phyloP scores from a whole-genome alignment of 768 basidiomycete species.

The Agaricus subrufescens region DNA sequence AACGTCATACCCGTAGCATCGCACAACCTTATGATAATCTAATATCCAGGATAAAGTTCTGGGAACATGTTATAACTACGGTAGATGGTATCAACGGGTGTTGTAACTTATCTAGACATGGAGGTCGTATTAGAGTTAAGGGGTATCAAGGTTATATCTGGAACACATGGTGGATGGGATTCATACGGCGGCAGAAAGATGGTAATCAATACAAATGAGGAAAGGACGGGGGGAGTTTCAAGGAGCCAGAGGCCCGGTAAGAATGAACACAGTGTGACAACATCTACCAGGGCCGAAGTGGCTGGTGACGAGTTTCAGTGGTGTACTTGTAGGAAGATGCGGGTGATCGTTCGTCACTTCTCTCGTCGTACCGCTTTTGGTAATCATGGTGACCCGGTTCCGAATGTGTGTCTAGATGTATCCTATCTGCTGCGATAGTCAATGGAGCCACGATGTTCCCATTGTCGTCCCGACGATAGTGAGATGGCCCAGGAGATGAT shows the following conservation, averaged over 20 bases:
- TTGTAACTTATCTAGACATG: too few relatives aligned
- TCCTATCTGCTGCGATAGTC: constrained; percentile 9
- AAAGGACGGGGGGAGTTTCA: background rate
- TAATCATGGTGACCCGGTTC: background rate
- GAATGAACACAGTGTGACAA: background rate
- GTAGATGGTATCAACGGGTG: constrained; percentile 10
- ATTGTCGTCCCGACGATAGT: constrained; percentile 8
- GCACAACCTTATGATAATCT: background rate
- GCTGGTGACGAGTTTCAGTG: background rate
- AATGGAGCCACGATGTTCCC: background rate
- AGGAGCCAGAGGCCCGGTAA: background rate
- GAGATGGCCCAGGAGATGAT: constrained; percentile 15
- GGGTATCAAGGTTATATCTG: constrained; percentile 10
- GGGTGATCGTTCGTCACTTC: background rate
- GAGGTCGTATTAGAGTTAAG: background rate
- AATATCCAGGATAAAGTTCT: background rate
- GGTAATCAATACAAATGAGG: too few relatives aligned
- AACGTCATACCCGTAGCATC: background rate
- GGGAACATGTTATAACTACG: background rate
- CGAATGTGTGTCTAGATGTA: constrained; percentile 3
- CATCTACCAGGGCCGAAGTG: constrained; percentile 7
- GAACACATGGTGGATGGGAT: too few relatives aligned
- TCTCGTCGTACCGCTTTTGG: background rate
- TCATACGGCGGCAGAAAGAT: too few relatives aligned
- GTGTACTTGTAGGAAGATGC: constrained; percentile 1